Evolutionary conservation across 495 filamentous ascomycete genomes (phyloP).

Genomic region (Usnea hakonensis): DNA sequence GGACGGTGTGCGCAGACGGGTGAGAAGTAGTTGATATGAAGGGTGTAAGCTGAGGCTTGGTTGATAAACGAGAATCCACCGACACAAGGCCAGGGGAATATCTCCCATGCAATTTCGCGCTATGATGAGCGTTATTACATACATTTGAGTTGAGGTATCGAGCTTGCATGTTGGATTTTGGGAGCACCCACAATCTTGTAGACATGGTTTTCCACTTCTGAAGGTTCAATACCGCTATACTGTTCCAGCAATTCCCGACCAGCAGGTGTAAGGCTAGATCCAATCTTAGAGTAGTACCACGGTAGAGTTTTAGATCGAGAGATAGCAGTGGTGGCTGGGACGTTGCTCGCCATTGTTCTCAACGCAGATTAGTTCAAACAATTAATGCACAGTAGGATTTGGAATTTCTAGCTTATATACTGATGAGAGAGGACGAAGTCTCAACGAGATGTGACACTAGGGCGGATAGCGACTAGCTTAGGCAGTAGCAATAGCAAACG

Average conservation of each 20-base stretch:
- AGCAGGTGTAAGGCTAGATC: background rate
- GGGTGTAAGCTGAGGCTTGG: slow-evolving; percentile 18
- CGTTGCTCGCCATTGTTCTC: too few species aligned
- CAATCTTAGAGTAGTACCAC: slow-evolving; percentile 5
- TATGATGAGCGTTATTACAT: background rate
- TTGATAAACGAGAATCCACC: slow-evolving; percentile 32
- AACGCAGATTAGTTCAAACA: too few species aligned
- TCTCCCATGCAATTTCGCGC: slow-evolving; percentile 14
- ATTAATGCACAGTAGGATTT: too few species aligned
- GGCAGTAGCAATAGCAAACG: too few species aligned
- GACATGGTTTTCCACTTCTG: slow-evolving; percentile 11
- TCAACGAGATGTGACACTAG: too few species aligned
- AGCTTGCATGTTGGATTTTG: too few species aligned
- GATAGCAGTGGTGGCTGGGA: too few species aligned
- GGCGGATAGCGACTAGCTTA: too few species aligned
- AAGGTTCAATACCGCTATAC: slow-evolving; percentile 18
- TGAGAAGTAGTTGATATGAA: slow-evolving; percentile 4
- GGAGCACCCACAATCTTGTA: background rate
- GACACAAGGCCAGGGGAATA: slow-evolving; percentile 30
- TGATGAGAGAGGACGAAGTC: too few species aligned
- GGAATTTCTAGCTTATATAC: too few species aligned
- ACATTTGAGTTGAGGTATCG: too few species aligned
- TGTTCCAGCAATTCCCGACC: slow-evolving; percentile 16
- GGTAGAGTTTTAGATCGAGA: slow-evolving; percentile 8
- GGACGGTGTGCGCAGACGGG: slow-evolving; percentile 1